Base-by-base conservation (phyloP, 805 yeast genomes). In the Yamadazyma nakazawae region DNA sequence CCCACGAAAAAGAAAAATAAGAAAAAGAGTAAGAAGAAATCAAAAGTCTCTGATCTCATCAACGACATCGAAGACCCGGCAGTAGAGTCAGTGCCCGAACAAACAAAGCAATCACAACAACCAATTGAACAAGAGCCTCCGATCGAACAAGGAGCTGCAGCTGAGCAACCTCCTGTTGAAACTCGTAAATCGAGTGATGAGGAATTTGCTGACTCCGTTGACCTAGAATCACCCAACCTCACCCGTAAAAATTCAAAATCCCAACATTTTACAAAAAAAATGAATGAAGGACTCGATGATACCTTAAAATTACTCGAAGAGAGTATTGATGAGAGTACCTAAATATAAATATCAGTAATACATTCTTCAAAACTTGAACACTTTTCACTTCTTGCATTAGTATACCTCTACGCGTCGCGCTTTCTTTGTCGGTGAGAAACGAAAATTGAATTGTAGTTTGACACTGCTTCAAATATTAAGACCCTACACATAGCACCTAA, bases 251-350 rank as follows among this genome's bases (percentile, higher is more conserved):
- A 64, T 34, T 62, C 70, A 40, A 66, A 56, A 50, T 56, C 68
- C 26, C 69, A 68, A 54, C 62, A 61, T 50, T 68, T 70, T 51
- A 58, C 63, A 41, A 50, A 56, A 38, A 66, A 66, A 45, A 54
- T 71, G 42, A 60, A 67, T 50, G 60, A 50, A 36, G 72, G 63
- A 30, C 52, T 71, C 43, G 68, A 70, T 40, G 59, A 60, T 43
- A 71, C 76, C 3, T 50, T 71, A 41, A 63, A 64, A 43, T 68
- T 71, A 72, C 55, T 71, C 34, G 57, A 68, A 51, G 74, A 70
- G 48, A 68, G 67, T 43, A 54, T 68, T 12, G 63, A 61, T 13
- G 63, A 59, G 32, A 34, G 35, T 28, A 21, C 4, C 7, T 21
- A 28, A 28, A 28, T 9, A 28, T 11, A 13, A 9, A 28, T 5